Base-by-base conservation (phyloP, 2,329 filamentous ascomycete species). In the Helminthosporium solani region DNA sequence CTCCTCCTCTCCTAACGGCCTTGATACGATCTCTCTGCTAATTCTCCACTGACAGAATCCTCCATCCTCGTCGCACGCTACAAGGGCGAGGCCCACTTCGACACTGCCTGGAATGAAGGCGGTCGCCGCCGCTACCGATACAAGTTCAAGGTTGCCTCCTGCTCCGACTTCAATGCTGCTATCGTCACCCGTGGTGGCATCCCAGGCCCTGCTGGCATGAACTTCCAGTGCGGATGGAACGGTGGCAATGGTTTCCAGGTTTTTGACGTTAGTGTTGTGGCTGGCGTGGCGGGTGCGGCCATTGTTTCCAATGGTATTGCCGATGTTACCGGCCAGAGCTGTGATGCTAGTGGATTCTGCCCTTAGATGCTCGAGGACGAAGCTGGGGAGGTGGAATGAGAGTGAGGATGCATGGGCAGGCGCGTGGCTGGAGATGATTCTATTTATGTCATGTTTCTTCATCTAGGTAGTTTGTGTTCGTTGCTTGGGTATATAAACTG, bases 241-340 rank as follows among this genome's bases (percentile, higher is more conserved):
- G 37, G 37, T 7, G 23, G 28, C 9, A 28, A 33, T 8, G 19
- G 31, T 3, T 34, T 23, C 5, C 3, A 23, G 27, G 6, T 12
- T 12, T 42, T 42, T 18, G 39, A 42, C n/a, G 14, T 25, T 20
- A 42, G 28, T 30, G 39, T 34, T 42, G 39, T 42, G 19, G 39
- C 27, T 27, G 39, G 39, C 20, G 39, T 42, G 7, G 28, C 18
- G 18, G 39, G 39, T 11, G 39, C 39, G 16, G 12, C 19, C 12
- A 14, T 42, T 20, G 15, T 42, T 6, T 14, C 11, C 3, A 34
- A 42, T 21, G 28, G 28, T 3, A 25, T 42, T 7, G 30, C 15
- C 5, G 39, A 31, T 33, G 39, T 20, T 20, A 42, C 39, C 3
- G 39, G 39, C 9, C 28, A 34, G 19, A 42, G 39, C 16, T 42